A percentile compares a stretch with the other conserved stretches of the same genome.
Evolutionary conservation across 208 protist species (phyloP).

Genomic region (Crithidia fasciculata): DNA sequence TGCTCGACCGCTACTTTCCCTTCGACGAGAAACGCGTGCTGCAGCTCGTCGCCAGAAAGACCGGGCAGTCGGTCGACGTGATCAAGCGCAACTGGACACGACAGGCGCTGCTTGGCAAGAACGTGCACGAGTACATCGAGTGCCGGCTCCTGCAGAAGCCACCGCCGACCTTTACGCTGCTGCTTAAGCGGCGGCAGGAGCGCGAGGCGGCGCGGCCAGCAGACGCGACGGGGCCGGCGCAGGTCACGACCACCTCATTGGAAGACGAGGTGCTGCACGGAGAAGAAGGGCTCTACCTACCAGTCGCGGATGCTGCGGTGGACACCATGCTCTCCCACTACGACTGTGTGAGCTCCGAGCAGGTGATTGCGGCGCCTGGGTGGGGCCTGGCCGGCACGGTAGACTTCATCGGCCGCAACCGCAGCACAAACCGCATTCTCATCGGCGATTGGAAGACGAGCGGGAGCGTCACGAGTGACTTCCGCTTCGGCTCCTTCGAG

Average conservation of each 20-base stretch:
- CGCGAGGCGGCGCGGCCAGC: constrained; percentile 28
- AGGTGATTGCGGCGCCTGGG: constrained; percentile 65
- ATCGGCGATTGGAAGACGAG: constrained; percentile 92
- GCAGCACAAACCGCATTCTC: constrained; percentile 54
- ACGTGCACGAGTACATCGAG: constrained; percentile 90
- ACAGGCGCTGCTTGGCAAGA: constrained; percentile 89
- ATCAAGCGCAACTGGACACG: constrained; percentile 70
- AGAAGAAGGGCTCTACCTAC: constrained; percentile 71
- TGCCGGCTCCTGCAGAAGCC: constrained; percentile 66
- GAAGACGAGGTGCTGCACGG: constrained; percentile 71
- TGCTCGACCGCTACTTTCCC: constrained; percentile 86
- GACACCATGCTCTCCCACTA: constrained; percentile 51
- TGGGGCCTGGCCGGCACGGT: constrained; percentile 84
- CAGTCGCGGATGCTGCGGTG: constrained; percentile 67
- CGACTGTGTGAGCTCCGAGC: constrained; percentile 71
- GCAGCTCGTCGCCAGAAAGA: constrained; percentile 69
- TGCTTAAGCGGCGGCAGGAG: constrained; percentile 37
- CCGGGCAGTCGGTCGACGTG: constrained; percentile 54
- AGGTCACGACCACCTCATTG: constrained; percentile 19
- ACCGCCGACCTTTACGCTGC: constrained; percentile 63
- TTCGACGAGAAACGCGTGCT: constrained; percentile 83
- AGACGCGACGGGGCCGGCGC: constrained; percentile 24
- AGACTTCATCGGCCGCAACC: constrained; percentile 81
- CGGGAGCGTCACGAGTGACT: constrained; percentile 69
- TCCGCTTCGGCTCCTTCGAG: constrained; percentile 85